These are phyloP conservation scores for Platismatia glauca DNA, from an alignment of 495 filamentous ascomycete species.

Conservation along the genomic window DNA sequence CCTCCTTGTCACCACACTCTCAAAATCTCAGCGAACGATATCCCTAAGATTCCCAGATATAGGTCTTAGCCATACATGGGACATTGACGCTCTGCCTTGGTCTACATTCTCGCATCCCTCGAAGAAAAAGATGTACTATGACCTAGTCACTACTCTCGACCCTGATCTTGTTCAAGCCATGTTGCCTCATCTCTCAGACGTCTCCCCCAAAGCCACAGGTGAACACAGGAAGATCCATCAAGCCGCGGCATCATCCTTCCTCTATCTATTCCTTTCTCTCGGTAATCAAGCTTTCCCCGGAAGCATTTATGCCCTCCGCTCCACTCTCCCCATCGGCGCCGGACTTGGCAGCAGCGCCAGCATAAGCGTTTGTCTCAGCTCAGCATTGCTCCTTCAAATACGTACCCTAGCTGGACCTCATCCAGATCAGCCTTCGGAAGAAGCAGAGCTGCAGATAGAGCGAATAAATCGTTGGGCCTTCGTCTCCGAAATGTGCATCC, in stretches of 20 bases:
- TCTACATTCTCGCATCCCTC: conserved; percentile 60
- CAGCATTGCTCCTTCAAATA: conserved; percentile 80
- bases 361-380: conserved; percentile 80
- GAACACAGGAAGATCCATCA: conserved; percentile 70
- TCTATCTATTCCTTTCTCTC: conserved; percentile 87
- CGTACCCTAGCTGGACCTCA: conserved; percentile 81
- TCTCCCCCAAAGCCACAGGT: conserved; percentile 56
- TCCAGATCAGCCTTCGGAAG: conserved; percentile 71
- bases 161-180: conserved; percentile 67
- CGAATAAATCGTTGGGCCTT: conserved; percentile 97
- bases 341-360: conserved; percentile 90
- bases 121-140: conserved; percentile 91
- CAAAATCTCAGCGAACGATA: conserved; percentile 75
- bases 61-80: conserved; percentile 77
- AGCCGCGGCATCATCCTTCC: conserved; percentile 69
- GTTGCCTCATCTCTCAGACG: conserved; percentile 58
- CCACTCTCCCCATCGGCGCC: conserved; percentile 86
- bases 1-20: conserved; percentile 82
- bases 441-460: conserved; percentile 77
- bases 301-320: conserved; percentile 83
- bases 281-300: conserved; percentile 67
- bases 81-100: conserved; percentile 87
- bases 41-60: conserved; percentile 84
- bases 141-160: conserved; percentile 76
- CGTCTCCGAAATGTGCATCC: conserved; percentile 92